Base-by-base conservation (phyloP, 768 basidiomycete genomes). In the Mycena belliarum region DNA sequence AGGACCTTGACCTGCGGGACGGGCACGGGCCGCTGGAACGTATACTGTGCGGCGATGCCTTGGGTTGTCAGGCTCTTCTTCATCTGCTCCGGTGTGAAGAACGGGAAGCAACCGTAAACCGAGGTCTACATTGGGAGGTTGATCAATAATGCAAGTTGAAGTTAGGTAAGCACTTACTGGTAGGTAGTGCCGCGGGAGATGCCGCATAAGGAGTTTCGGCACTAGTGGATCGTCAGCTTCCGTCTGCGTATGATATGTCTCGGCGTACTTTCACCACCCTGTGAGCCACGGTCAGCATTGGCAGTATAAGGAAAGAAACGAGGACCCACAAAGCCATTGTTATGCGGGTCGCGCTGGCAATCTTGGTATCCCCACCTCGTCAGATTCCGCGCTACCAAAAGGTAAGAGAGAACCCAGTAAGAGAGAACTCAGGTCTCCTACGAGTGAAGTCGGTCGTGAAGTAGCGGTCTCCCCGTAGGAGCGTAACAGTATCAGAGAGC, bases 101-200 rank as follows among this genome's bases (percentile, higher is more conserved):
- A 84, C 9, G 89, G 86, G 77, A 87, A 91, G 59, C 81, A 75
- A 1, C 76, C 81, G 65, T 88, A 86, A 14, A 76, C 69, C n/a
- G 80, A 83, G 70, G 71, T 77, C 81, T 63, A 79, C 23, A 16
- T 33, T 33, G 47, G 38, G 15, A 3, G 14, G 33, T 35, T 35
- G n/a, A n/a, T n/a, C n/a, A n/a, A n/a, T n/a, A n/a, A n/a, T n/a
- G n/a, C n/a, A n/a, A n/a, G n/a, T n/a, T n/a, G n/a, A n/a, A n/a
- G n/a, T n/a, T n/a, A n/a, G n/a, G n/a, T n/a, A 12, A 32, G 29
- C 6, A 6, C 68, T 29, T 51, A 75, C 75, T 51, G 55, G 73
- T 14, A 74, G 71, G 64, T 75, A 78, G 61, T 76, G 72, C 6
- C 73, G 69, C 21, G 76, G 76, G 3, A 81, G 69, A 49, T 76